Evolutionary conservation across 345 rosid genomes (phyloP).

Genomic region (Zanthoxylum bungeanum): DNA sequence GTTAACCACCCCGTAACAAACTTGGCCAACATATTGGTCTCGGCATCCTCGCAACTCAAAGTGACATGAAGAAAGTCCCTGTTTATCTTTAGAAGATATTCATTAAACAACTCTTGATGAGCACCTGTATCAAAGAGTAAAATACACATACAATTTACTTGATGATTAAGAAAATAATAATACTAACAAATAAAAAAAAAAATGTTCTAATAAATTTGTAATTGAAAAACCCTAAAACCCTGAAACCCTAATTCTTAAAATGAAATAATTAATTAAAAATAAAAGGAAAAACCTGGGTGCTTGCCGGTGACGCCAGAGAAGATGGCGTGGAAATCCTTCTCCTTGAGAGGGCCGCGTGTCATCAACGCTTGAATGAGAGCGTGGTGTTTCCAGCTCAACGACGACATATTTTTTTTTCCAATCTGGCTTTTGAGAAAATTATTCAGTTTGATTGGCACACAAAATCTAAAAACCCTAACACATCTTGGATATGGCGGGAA

Average conservation of each 20-base stretch:
- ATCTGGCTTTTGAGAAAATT: neutral
- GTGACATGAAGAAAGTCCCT: constrained; percentile 69
- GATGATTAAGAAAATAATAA: neutral
- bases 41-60: constrained; percentile 80
- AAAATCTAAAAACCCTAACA: no score
- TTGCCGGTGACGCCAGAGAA: constrained; percentile 61
- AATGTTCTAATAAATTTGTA: neutral
- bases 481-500: neutral
- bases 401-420: constrained; percentile 34
- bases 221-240: neutral
- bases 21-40: constrained; percentile 70
- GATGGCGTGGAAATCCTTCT: constrained; percentile 58
- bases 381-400: constrained; percentile 71
- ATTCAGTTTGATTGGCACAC: no score
- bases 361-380: constrained; percentile 78
- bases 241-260: neutral
- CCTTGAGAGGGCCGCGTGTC: constrained; percentile 79
- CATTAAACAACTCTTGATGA: constrained; percentile 46
- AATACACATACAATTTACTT: neutral
- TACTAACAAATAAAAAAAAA: no score
- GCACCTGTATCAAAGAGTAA: constrained; percentile 34
- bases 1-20: constrained; percentile 82
- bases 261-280: neutral
- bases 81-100: constrained; percentile 74
- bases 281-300: constrained; percentile 44